These are phyloP conservation scores for Scheffersomyces segobiensis DNA, from an alignment of 1,139 yeast species.

Conservation along the genomic window DNA sequence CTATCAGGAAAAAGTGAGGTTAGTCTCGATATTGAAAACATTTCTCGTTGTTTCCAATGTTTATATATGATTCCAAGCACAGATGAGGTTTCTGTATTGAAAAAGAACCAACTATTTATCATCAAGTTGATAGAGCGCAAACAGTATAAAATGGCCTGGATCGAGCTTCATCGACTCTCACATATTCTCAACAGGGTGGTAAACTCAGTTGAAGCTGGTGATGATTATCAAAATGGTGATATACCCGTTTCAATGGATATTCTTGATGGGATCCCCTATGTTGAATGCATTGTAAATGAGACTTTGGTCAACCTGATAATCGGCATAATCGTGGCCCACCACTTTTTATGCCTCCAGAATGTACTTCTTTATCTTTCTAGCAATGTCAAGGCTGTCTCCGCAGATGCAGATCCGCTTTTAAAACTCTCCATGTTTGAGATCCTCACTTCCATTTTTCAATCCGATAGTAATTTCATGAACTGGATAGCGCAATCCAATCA, in stretches of 20 bases:
- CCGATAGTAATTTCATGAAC: constrained; percentile 18
- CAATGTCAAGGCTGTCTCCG: constrained; percentile 15
- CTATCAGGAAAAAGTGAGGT: background rate
- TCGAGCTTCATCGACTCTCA: constrained; percentile 11
- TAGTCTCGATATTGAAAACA: constrained; percentile 4
- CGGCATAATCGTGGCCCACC: constrained; percentile 27
- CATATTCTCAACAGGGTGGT: constrained; percentile 9
- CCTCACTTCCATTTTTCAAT: constrained; percentile 22
- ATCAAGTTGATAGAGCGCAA: constrained; percentile 28
- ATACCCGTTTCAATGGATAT: background rate
- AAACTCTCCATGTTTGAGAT: constrained; percentile 9
- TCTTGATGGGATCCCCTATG: constrained; percentile 10
- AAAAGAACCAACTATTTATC: constrained; percentile 32
- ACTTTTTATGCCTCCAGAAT: constrained; percentile 33
- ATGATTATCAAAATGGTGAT: background rate
- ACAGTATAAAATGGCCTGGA: constrained; percentile 14
- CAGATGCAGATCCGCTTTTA: constrained; percentile 10
- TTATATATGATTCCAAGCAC: constrained; percentile 14
- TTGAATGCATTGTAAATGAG: background rate
- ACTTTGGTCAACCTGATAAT: background rate
- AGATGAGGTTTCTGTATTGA: constrained; percentile 12
- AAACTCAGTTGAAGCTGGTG: background rate
- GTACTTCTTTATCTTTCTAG: constrained; percentile 26
- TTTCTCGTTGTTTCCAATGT: constrained; percentile 19
- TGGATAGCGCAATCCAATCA: constrained; percentile 23